Base-by-base conservation (phyloP, 2,329 filamentous ascomycete genomes). In the Phoma sp. region DNA sequence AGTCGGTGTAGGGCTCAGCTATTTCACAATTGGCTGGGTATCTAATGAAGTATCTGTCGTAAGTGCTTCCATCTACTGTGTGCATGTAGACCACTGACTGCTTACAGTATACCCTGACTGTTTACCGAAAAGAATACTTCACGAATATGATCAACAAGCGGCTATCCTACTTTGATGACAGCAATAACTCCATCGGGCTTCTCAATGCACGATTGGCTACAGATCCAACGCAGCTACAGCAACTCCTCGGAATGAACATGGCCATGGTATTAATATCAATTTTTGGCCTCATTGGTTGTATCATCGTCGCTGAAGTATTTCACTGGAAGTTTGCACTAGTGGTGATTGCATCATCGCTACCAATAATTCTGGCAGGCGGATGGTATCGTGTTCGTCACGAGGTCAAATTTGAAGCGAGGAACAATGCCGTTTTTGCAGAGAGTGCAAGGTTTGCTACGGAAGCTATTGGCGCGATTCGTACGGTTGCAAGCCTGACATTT, bases 401-500 rank as follows among this genome's bases (percentile, higher is more conserved):
- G 42, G 46, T 66, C 9, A 54, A 56, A 26, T 69, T 69, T 15
- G 66, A 67, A 36, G 59, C 57, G 14, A 50, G 43, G 11, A 68
- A 62, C 26, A 96, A 96, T 78, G 91, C 84, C 75, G 87, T 95
- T 77, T 83, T 96, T 18, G 87, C 91, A 1, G 81, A 83, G 32
- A 96, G 91, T 51, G 93, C 93, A 5, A 88, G 86, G 47, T 97
- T 89, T 71, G 93, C 93, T 7, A 96, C 92, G 40, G 93, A 98
- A 74, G 92, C 93, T 36, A 96, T 95, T 32, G 92, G 91, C 1
- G 90, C 92, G 7, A 96, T 97, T 62, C 88, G 93, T 46, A 98
- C 93, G 2, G 93, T 97, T n/a, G 92, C 92, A 7, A 90, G 91
- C 5, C 82, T 98, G 39, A 96, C 92, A 0, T 86, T 93, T 11